phyloP scores from a whole-genome alignment of 495 filamentous ascomycete genomes.

The Glarea lozoyensis region DNA sequence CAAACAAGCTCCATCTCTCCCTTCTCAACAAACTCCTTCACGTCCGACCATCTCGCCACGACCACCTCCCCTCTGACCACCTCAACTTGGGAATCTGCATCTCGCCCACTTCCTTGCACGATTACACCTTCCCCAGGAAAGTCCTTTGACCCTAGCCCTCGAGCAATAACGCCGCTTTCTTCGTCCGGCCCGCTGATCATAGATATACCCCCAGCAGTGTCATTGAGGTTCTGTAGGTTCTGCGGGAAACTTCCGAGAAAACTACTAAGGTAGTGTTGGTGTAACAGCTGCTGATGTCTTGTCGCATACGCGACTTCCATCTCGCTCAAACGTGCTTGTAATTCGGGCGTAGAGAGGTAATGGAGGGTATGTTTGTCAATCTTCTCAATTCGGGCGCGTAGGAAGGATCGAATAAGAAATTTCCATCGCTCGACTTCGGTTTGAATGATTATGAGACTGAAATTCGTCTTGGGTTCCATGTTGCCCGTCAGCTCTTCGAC shows the following conservation, averaged over 20 bases:
- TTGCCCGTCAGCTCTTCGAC: constrained; percentile 70
- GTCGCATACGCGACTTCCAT: constrained; percentile 70
- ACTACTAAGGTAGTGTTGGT: constrained; percentile 68
- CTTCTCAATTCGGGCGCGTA: constrained; percentile 82
- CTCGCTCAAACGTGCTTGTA: constrained; percentile 50
- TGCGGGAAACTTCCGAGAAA: constrained; percentile 78
- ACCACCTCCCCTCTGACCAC: constrained; percentile 77
- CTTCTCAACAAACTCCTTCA: constrained; percentile 57
- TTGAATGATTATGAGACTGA: constrained; percentile 88
- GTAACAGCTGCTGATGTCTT: constrained; percentile 71
- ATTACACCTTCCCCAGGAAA: constrained; percentile 27
- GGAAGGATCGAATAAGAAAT: constrained; percentile 76
- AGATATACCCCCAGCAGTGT: constrained; percentile 76
- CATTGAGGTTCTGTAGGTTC: constrained; percentile 71
- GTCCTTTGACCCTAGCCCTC: constrained; percentile 52
- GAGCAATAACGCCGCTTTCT: constrained; percentile 74
- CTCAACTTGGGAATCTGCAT: constrained; percentile 45
- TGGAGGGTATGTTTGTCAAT: constrained; percentile 62
- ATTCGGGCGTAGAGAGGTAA: constrained; percentile 42
- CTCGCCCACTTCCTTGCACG: constrained; percentile 41
- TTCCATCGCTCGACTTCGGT: constrained; percentile 93
- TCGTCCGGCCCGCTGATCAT: constrained; percentile 88
- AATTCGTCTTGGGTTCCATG: constrained; percentile 81
- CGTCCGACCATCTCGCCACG: constrained; percentile 79
- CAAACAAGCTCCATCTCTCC: constrained; percentile 80